Evolutionary conservation across 2,329 filamentous ascomycete genomes (phyloP), one percentile per base, ranked within the genome.

Genomic region (Clonostachys rhizophaga): DNA sequence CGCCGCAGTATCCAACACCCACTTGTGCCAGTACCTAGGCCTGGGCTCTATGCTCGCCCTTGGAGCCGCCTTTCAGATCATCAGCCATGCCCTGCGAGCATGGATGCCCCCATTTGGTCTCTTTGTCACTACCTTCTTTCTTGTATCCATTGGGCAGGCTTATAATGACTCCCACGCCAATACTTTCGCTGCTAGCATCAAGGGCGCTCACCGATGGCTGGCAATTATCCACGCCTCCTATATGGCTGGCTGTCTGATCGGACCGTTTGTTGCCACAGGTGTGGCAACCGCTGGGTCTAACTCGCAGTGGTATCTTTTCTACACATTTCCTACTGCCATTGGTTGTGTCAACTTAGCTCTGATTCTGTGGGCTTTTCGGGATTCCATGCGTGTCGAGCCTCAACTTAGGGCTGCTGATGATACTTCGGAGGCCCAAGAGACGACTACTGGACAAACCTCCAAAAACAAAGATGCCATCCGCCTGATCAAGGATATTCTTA

Each of bases 151-250:
- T 0, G 82, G 83, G 0, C 80, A 84, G 57, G 83, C 78, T 0
- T 84, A 77, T 47, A 79, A 86, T 49, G 83, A 87, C 52, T 75
- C 81, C 0, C 79, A 84, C 18, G 74, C 76, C 2, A 86, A 87
- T 48, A 79, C 79, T 0, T 86, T 80, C 48, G 80, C 84, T 1
- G 70, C 75, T 1, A 67, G 71, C 1, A 59, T 75, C 1, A 69
- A 70, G 11, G 64, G 62, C 0, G 75, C 79, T 0, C 80, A 86
- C 55, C 66, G 79, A 5, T 84, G 79, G 76, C 66, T 86, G 0
- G 77, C 79, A 0, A 77, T 84, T 47, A 82, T 86, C 13, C 83
- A 86, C 51, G 82, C 80, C 10, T 80, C 79, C 70, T 86, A 82
- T 53, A 69, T 69, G 56, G 71, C 75, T 0, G 81, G 82, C 0